A percentile compares a stretch with the other conserved stretches of the same genome.
Conservation (phyloP, 768 basidiomycete species). For the Sarcodon aspratus region DNA sequence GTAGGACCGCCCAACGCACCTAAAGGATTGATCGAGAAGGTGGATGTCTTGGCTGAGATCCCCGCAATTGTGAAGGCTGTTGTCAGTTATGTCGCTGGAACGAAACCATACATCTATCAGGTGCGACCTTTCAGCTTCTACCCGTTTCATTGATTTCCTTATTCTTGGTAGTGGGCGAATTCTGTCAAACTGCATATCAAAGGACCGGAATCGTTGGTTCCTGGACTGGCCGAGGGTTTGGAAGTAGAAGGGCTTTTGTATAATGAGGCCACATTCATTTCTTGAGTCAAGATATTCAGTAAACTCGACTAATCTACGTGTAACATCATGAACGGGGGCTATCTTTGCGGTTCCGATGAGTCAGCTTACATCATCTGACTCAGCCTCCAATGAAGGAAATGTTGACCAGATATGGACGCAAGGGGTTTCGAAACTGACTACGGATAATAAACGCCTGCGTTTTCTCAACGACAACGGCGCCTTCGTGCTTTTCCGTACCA, state of each 20-base stretch:
- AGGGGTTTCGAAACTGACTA: too few relatives aligned
- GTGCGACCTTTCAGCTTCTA: constrained; percentile 27
- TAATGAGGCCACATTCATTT: constrained; percentile 89
- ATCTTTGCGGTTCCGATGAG: too few relatives aligned
- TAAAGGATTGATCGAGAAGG: constrained; percentile 80
- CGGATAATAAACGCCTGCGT: too few relatives aligned
- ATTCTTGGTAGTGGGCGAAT: constrained; percentile 40
- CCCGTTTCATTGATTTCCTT: not conserved
- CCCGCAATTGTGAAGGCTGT: constrained; percentile 88
- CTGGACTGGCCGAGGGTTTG: constrained; percentile 25
- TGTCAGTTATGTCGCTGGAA: constrained; percentile 86
- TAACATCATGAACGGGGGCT: too few relatives aligned
- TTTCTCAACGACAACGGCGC: not conserved
- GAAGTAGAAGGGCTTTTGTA: constrained; percentile 64
- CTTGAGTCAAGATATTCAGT: constrained; percentile 18
- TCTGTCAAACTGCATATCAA: constrained; percentile 37
- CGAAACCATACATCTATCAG: constrained; percentile 93
- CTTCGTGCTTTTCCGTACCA: not conserved
- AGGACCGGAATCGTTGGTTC: constrained; percentile 27
- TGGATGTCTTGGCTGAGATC: constrained; percentile 92
- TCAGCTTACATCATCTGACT: too few relatives aligned
- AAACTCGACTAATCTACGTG: too few relatives aligned
- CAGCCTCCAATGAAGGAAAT: too few relatives aligned
- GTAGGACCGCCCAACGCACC: constrained; percentile 47
- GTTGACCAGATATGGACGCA: too few relatives aligned